Conservation (phyloP, 108 stramenopile genomes). For the Aurantiochytrium sp. region DNA sequence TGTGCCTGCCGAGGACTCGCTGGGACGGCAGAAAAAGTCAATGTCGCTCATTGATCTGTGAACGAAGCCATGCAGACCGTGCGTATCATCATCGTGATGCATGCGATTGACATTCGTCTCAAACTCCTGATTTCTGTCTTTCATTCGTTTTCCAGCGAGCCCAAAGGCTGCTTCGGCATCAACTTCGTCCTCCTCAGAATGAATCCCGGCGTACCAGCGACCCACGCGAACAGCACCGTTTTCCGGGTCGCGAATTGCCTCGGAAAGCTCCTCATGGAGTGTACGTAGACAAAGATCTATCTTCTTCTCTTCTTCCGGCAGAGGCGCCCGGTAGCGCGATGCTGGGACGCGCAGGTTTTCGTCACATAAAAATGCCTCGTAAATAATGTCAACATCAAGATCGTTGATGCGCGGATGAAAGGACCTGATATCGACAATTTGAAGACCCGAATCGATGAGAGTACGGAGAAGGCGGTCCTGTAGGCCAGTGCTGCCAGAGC, state of each 20-base stretch:
- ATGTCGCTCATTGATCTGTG: not conserved
- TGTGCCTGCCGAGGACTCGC: too few relatives aligned
- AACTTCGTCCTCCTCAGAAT: not conserved
- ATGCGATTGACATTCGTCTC: not conserved
- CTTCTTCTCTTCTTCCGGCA: not conserved
- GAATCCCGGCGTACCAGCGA: not conserved
- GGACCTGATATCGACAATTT: not conserved
- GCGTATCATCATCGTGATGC: not conserved
- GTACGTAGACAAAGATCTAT: not conserved
- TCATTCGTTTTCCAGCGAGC: not conserved
- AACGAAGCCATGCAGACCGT: not conserved
- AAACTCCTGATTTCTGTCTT: not conserved
- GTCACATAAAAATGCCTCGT: not conserved
- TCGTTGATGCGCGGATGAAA: not conserved
- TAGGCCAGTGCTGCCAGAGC: not conserved
- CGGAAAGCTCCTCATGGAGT: not conserved
- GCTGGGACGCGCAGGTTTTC: not conserved
- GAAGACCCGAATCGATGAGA: not conserved
- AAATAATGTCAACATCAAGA: not conserved
- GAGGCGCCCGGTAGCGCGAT: not conserved
- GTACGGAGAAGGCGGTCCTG: not conserved
- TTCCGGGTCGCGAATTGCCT: not conserved
- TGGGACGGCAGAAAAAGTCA: not conserved
- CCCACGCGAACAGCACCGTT: not conserved
- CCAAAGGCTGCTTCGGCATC: not conserved